Conservation (phyloP, 768 basidiomycete species). For the Pleurotus platypus region DNA sequence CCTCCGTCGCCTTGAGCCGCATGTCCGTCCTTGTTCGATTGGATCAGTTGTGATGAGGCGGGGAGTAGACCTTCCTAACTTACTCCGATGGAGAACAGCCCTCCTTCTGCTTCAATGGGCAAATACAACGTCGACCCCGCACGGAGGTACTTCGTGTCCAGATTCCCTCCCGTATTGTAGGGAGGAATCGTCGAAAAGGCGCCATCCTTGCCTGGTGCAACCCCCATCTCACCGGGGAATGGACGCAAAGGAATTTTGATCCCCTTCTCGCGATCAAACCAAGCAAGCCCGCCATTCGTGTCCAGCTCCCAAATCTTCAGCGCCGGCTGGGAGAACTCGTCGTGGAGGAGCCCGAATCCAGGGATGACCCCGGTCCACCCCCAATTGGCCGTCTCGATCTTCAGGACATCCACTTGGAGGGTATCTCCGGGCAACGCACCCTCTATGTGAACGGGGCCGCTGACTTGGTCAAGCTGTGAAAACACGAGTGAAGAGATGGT, state of each 20-base stretch:
- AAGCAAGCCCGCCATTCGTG: slow-evolving; percentile 35
- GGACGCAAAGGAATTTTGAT: slow-evolving; percentile 51
- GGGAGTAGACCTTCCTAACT: slow-evolving; percentile 13
- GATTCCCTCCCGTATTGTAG: slow-evolving; percentile 57
- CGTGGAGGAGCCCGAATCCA: slow-evolving; percentile 54
- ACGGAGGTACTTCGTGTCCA: slow-evolving; percentile 55
- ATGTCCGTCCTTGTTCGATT: slow-evolving; percentile 49
- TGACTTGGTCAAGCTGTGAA: slow-evolving; percentile 52
- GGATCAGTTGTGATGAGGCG: too few species aligned
- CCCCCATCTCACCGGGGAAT: slow-evolving; percentile 65
- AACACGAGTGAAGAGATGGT: slow-evolving; percentile 39
- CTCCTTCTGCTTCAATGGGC: slow-evolving; percentile 57
- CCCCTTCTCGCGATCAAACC: slow-evolving; percentile 43
- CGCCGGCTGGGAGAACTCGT: slow-evolving; percentile 48
- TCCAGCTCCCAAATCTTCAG: slow-evolving; percentile 55
- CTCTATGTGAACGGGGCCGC: slow-evolving; percentile 54
- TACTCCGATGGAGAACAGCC: slow-evolving; percentile 59
- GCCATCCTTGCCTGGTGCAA: slow-evolving; percentile 48
- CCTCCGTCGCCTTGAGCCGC: slow-evolving; percentile 68
- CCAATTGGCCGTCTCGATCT: slow-evolving; percentile 52
- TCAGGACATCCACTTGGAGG: slow-evolving; percentile 55
- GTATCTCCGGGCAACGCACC: slow-evolving; percentile 56
- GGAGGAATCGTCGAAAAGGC: slow-evolving; percentile 62
- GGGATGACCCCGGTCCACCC: slow-evolving; percentile 62
- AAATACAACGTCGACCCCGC: slow-evolving; percentile 52